phyloP scores from a whole-genome alignment of 805 yeast genomes.

The Lipomyces sp. region DNA sequence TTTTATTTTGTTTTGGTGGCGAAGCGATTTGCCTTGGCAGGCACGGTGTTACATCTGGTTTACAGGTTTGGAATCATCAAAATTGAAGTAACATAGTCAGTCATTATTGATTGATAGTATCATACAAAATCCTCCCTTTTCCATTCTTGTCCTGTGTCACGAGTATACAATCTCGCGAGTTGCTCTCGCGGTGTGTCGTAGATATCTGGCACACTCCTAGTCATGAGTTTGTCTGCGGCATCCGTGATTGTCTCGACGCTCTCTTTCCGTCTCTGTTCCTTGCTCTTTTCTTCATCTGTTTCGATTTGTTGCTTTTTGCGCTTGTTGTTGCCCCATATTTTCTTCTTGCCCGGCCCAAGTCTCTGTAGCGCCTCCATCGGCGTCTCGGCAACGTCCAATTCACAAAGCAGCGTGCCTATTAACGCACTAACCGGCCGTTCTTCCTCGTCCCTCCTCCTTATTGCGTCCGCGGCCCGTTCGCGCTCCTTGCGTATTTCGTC shows the following conservation, averaged over 20 bases:
- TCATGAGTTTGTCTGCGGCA: constrained; percentile 52
- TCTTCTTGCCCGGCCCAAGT: constrained; percentile 29
- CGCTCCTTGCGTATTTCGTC: constrained; percentile 40
- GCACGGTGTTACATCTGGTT: neutral
- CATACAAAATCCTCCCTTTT: neutral
- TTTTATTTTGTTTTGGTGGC: neutral
- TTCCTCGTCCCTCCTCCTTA: constrained; percentile 14
- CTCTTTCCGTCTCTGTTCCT: constrained; percentile 39
- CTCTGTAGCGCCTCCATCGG: constrained; percentile 59
- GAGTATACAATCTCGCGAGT: constrained; percentile 52
- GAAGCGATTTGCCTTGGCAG: neutral
- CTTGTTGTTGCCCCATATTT: constrained; percentile 7
- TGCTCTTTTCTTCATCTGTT: constrained; percentile 10
- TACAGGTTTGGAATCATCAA: neutral
- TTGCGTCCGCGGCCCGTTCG: constrained; percentile 25
- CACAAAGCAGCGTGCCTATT: constrained; percentile 48
- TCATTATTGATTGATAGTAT: constrained; percentile 1
- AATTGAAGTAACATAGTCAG: neutral
- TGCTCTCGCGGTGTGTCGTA: constrained; percentile 65
- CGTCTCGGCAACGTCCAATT: constrained; percentile 62
- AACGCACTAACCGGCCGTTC: constrained; percentile 37
- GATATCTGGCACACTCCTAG: constrained; percentile 51
- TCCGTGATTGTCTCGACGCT: constrained; percentile 54
- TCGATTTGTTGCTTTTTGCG: constrained; percentile 11
- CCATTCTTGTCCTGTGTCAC: constrained; percentile 51